Base-by-base conservation (phyloP, 2,329 filamentous ascomycete genomes). In the Neonectria faginata region DNA sequence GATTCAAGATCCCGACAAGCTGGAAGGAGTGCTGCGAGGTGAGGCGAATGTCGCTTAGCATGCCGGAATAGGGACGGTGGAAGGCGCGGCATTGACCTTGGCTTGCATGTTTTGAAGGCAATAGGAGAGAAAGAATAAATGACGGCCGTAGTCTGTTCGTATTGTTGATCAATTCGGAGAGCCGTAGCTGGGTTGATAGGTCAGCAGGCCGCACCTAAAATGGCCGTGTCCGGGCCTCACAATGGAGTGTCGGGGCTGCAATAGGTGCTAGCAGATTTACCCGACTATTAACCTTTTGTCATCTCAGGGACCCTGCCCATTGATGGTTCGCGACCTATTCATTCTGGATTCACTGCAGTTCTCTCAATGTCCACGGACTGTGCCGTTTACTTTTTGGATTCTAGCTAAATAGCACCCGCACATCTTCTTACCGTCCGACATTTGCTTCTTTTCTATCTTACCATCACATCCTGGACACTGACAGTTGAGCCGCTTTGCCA, bases 1-100 rank as follows among this genome's bases (percentile, higher is more conserved):
- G 89, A 88, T n/a, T 77, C 74, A 2, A 93, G 74, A 70, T 88
- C 85, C 64, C 89, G 84, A 69, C 90, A 92, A 9, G 84, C 84
- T 14, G 84, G 87, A 1, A 95, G 84, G 5, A 95, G 84, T 2
- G 82, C 76, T 8, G 87, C 82, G 5, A 92, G 82, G 54, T 89
- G 79, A 1, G 85, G 82, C 18, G 88, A 87, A 69, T 86, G 81
- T 9, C 77, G 75, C 66, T 79, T 80, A 63, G 89, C 89, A 70
- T 79, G 81, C 67, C 83, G 82, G 64, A 91, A 77, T 52, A 91
- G 80, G 36, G 81, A 79, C 44, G 86, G 88, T n/a, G 84, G 78
- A 54, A 92, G 82, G 68, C 90, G 89, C 68, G 91, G 89, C 88
- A 90, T 90, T 65, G 66, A 51, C 54, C 39, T n/a, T 42, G 3